These are phyloP conservation scores for Phytopythium vexans DNA, from an alignment of 352 stramenopile species.

Conservation along the genomic window DNA sequence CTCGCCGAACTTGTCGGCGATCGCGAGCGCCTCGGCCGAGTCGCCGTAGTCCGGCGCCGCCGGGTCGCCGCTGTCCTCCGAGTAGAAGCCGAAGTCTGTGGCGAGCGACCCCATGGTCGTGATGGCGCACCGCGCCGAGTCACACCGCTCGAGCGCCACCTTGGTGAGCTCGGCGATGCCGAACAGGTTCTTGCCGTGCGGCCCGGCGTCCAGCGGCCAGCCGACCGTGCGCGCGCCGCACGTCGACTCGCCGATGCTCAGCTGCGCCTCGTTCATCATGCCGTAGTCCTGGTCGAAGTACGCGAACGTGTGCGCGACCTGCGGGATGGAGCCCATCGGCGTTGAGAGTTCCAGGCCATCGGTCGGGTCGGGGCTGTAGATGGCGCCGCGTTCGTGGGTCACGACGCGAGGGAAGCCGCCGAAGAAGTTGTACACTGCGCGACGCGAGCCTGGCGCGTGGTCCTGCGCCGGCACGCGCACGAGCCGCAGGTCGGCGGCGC, in stretches of 20 bases:
- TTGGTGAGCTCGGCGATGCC: slow-evolving; percentile 89
- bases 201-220: slow-evolving; percentile 46
- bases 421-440: slow-evolving; percentile 69
- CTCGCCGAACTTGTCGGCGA: slow-evolving; percentile 86
- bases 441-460: slow-evolving; percentile 28
- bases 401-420: slow-evolving; percentile 77
- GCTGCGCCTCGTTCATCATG: slow-evolving; percentile 94
- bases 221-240: slow-evolving; percentile 83
- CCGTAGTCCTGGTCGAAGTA: slow-evolving; percentile 95
- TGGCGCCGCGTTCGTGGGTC: slow-evolving; percentile 51
- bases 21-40: slow-evolving; percentile 82
- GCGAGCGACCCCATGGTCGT: slow-evolving; percentile 92
- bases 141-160: slow-evolving; percentile 88
- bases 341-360: slow-evolving; percentile 28
- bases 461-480: slow-evolving; percentile 88
- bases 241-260: slow-evolving; percentile 94
- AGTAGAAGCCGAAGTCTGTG: slow-evolving; percentile 93
- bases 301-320: slow-evolving; percentile 90
- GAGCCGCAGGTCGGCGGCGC: slow-evolving; percentile 87
- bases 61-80: slow-evolving; percentile 79
- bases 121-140: slow-evolving; percentile 76
- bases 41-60: slow-evolving; percentile 52
- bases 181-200: slow-evolving; percentile 85
- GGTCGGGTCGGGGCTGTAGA: slow-evolving; percentile 44
- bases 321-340: slow-evolving; percentile 84